Conservation (phyloP, 805 yeast genomes). For the Wickerhamomyces canadensis region DNA sequence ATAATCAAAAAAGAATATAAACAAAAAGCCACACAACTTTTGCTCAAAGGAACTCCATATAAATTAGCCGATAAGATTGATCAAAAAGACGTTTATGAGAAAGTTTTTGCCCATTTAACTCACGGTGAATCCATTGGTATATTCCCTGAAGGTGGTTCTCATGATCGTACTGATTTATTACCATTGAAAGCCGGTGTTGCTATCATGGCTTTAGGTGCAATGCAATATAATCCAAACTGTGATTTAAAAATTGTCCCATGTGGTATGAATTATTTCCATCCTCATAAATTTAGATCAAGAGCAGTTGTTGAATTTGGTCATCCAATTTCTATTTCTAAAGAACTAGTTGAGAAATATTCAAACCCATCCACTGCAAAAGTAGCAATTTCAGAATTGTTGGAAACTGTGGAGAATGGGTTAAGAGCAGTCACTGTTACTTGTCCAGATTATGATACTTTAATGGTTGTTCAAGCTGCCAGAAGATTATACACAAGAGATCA, state of each 20-base stretch:
- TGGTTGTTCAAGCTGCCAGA: conserved; percentile 93
- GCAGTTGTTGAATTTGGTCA: conserved; percentile 92
- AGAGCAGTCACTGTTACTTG: conserved; percentile 89
- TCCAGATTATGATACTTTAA: conserved; percentile 86
- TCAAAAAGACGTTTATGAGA: conserved; percentile 76
- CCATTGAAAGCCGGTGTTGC: conserved; percentile 98
- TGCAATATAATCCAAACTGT: conserved; percentile 68
- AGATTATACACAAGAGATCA: conserved; percentile 78
- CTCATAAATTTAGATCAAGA: conserved; percentile 88
- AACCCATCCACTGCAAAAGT: conserved; percentile 57
- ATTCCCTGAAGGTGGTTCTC: conserved; percentile 98
- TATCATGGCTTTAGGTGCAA: conserved; percentile 93
- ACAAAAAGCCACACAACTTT: conserved; percentile 37
- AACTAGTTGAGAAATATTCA: conserved; percentile 59
- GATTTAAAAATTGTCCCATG: conserved; percentile 86
- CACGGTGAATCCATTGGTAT: conserved; percentile 83
- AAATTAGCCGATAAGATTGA: conserved; percentile 80
- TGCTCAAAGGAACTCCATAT: conserved; percentile 49
- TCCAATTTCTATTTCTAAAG: conserved; percentile 64
- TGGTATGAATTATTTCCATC: conserved; percentile 94
- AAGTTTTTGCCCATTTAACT: conserved; percentile 79
- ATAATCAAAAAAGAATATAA: conserved; percentile 66
- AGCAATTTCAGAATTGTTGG: conserved; percentile 69
- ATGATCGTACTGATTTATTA: conserved; percentile 83
- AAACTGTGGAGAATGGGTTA: conserved; percentile 67